Base-by-base conservation (phyloP, 2,329 filamentous ascomycete genomes). In the Penicillium sumatraense region DNA sequence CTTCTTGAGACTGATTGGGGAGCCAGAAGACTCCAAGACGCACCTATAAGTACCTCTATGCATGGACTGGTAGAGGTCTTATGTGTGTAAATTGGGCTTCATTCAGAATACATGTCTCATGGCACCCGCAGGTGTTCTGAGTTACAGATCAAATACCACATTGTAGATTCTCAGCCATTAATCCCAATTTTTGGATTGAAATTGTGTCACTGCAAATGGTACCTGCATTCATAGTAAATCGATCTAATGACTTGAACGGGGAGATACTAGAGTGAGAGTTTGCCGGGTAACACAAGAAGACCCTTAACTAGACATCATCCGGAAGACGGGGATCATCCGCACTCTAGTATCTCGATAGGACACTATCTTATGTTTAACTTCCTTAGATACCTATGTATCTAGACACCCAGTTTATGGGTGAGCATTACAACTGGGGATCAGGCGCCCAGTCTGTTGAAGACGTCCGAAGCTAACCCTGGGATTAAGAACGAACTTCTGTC, bases 1-100 rank as follows among this genome's bases (percentile, higher is more conserved):
- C 0, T 98, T 97, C 73, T 73, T 89, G 67, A 86, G 86, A 56
- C 73, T 96, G 16, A 89, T 97, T 68, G 93, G 91, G 0, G 90
- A 93, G 62, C 81, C 83, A 3, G 83, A 83, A 33, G 78, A 67
- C 14, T 69, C 74, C 26, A 76, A 76, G 53, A 58, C 64, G 29
- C 67, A 62, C 48, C 64, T 72, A 14, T 72, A 70, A 60, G 72
- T n/a, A n/a, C 20, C 46, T 2, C 31, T 10, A 24, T 27, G 31
- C n/a, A 23, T 18, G 13, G 41, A 44, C 23, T 27, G 23, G 24
- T 11, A 8, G 23, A n/a, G 23, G 18, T 44, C 20, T 44, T 5
- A 9, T 27, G 41, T 44, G 21, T 26, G 24, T 10, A 27, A 27
- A 29, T 11, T 27, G 11, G n/a, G 14, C 24, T n/a, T 44, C 8